A percentile compares a stretch with the other conserved stretches of the same genome.
Conservation (phyloP, 2,329 filamentous ascomycete species). For the Sporothrix variecibatus region DNA sequence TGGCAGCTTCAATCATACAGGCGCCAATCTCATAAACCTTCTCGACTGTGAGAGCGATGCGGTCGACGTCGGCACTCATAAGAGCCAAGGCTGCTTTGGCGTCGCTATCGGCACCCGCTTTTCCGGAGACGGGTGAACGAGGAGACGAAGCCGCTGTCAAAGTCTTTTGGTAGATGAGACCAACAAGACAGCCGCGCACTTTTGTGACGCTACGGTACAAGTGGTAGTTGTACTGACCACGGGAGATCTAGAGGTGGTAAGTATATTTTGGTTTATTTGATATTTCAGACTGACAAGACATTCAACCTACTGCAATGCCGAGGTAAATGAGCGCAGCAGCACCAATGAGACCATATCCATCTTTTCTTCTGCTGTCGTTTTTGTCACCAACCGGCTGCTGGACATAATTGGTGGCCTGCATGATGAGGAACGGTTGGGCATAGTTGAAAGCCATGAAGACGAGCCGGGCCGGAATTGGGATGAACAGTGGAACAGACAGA, state of each 20-base stretch:
- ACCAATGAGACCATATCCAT: conserved; percentile 21
- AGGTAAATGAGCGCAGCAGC: conserved; percentile 10
- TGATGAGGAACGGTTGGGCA: conserved; percentile 18
- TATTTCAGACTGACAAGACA: neutral
- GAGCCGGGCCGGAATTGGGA: neutral
- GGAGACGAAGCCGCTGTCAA: neutral
- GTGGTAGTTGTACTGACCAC: conserved; percentile 11
- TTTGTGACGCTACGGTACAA: conserved; percentile 17
- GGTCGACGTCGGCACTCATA: conserved; percentile 45
- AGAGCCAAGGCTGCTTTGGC: conserved; percentile 36
- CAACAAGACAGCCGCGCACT: conserved; percentile 30
- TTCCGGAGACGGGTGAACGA: neutral
- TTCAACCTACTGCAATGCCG: conserved; percentile 15
- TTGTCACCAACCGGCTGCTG: neutral
- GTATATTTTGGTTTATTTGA: neutral
- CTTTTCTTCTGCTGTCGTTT: neutral
- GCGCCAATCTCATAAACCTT: conserved; percentile 49
- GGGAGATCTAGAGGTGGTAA: neutral
- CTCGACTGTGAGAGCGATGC: conserved; percentile 37
- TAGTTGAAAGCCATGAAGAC: conserved; percentile 12
- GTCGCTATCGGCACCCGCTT: neutral
- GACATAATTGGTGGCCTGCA: neutral
- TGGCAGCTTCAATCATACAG: conserved; percentile 43
- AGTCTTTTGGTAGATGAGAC: conserved; percentile 30
- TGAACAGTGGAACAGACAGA: neutral